These are phyloP conservation scores for Pulchroboletus neoregius DNA, from an alignment of 1,284 basidiomycete genomes.

Conservation along the genomic window DNA sequence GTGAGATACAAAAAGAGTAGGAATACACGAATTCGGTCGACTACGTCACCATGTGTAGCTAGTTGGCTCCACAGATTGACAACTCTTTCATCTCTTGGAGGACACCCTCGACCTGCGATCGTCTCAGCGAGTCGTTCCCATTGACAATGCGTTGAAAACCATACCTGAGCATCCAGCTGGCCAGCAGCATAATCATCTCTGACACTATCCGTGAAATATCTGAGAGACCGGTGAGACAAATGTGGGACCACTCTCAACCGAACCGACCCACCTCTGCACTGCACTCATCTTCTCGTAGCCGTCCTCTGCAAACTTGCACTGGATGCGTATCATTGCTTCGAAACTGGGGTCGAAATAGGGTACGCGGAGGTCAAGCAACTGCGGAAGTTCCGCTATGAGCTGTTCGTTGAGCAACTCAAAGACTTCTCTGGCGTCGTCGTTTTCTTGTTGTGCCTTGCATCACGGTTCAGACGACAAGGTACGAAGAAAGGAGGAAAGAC, in stretches of 20 bases:
- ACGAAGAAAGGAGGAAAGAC: too few relatives aligned
- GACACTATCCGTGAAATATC: conserved; percentile 87
- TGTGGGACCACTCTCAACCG: not conserved
- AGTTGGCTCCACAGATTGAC: conserved; percentile 76
- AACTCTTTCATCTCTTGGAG: conserved; percentile 96
- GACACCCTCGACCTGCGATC: conserved; percentile 74
- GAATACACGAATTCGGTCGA: conserved; percentile 9
- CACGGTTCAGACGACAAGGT: conserved; percentile 1
- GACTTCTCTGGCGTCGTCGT: conserved; percentile 90
- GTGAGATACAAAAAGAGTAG: not conserved
- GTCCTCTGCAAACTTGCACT: conserved; percentile 95
- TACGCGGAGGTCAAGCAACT: conserved; percentile 90
- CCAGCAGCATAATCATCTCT: conserved; percentile 97
- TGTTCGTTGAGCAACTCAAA: conserved; percentile 94
- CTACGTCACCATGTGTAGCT: conserved; percentile 4
- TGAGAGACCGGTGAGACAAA: conserved; percentile 27
- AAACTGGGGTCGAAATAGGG: conserved; percentile 99
- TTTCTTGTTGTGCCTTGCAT: conserved; percentile 83
- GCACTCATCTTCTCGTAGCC: conserved; percentile 97
- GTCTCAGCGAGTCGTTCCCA: conserved; percentile 3
- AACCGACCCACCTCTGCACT: conserved; percentile 73
- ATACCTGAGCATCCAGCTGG: conserved; percentile 88
- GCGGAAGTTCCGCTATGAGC: conserved; percentile 86
- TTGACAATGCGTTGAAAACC: conserved; percentile 4
- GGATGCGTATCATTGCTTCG: conserved; percentile 98